Conservation (phyloP, 2,329 filamentous ascomycete genomes). For the Aspergillus jensenii region DNA sequence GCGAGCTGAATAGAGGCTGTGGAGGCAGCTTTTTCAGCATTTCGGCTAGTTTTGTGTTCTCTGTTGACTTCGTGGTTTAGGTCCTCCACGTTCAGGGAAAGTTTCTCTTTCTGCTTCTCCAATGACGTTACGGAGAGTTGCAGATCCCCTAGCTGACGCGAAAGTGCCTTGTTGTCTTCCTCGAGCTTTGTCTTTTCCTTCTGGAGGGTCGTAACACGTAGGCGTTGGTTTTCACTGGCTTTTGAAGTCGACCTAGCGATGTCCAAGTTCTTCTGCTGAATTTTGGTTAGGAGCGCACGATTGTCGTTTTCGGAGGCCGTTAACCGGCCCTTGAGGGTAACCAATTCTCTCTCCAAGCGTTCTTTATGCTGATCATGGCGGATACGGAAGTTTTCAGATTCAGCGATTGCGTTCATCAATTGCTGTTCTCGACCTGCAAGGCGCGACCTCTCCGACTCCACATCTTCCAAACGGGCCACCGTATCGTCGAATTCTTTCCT, state of each 20-base stretch:
- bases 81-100: slow-evolving; percentile 84
- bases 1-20: slow-evolving; percentile 78
- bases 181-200: slow-evolving; percentile 80
- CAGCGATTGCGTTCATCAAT: slow-evolving; percentile 80
- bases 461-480: slow-evolving; percentile 71
- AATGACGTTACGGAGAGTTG: slow-evolving; percentile 79
- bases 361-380: slow-evolving; percentile 94
- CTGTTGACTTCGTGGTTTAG: slow-evolving; percentile 87
- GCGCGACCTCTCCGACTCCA: slow-evolving; percentile 75
- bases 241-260: slow-evolving; percentile 87
- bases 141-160: slow-evolving; percentile 80
- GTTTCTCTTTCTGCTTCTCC: slow-evolving; percentile 92
- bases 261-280: slow-evolving; percentile 95
- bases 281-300: slow-evolving; percentile 88
- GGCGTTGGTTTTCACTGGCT: slow-evolving; percentile 78
- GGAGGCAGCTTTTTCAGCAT: slow-evolving; percentile 84
- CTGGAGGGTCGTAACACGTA: slow-evolving; percentile 73
- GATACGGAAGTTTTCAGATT: slow-evolving; percentile 84
- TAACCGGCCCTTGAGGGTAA: slow-evolving; percentile 85
- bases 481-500: slow-evolving; percentile 79
- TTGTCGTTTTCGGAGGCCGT: slow-evolving; percentile 96
- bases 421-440: slow-evolving; percentile 79
- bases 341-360: slow-evolving; percentile 83
- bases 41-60: slow-evolving; percentile 85
- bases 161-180: slow-evolving; percentile 76